phyloP scores from a whole-genome alignment of 176 grass and related monocot species.

The Aegilops speltoides region DNA sequence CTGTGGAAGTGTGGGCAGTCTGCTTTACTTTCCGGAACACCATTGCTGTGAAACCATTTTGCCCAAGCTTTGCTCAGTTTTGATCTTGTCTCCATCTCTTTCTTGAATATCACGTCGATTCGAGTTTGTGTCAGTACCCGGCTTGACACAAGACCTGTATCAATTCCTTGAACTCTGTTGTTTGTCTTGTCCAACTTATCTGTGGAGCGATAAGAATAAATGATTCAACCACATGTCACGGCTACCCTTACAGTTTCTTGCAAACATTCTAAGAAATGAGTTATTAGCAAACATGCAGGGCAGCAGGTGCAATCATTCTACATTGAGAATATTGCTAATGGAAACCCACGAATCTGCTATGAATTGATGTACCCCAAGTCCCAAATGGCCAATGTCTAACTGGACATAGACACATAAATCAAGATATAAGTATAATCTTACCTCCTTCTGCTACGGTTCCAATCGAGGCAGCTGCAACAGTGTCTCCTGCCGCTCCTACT shows the following conservation, averaged over 20 bases:
- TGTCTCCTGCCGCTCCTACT: background rate
- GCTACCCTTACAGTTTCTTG: too few species aligned
- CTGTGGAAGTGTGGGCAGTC: background rate
- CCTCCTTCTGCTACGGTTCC: background rate
- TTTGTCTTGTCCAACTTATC: background rate
- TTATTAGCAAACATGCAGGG: too few species aligned
- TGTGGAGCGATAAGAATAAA: background rate
- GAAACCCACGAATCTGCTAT: background rate
- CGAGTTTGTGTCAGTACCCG: background rate
- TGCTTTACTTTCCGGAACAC: background rate
- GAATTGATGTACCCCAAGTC: background rate
- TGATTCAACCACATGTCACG: background rate
- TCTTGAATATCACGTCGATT: too few species aligned
- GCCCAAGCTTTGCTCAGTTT: slow-evolving; percentile 10
- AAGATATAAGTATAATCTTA: background rate
- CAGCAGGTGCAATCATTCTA: too few species aligned
- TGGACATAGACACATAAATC: background rate
- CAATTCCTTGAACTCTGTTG: background rate
- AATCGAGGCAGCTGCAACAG: background rate
- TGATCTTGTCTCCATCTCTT: background rate
- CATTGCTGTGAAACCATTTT: background rate
- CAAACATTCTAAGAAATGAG: too few species aligned
- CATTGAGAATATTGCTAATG: background rate
- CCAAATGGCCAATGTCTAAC: background rate
- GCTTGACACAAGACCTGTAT: background rate